Evolutionary conservation across 169 alveolate genomes (phyloP).

Genomic region (Theileria orientalis): DNA sequence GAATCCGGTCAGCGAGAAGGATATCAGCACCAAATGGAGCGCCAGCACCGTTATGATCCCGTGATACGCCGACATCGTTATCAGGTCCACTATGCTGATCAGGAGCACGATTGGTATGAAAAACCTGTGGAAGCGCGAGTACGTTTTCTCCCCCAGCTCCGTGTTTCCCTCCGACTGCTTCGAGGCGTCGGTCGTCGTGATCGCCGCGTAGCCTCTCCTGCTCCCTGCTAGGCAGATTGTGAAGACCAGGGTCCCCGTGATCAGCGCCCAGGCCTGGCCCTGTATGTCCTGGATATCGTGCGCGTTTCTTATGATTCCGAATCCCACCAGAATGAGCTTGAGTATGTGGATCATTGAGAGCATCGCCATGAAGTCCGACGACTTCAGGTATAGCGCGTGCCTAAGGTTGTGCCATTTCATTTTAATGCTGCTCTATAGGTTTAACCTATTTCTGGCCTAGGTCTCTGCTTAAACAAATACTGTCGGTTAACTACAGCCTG

Average conservation of each 20-base stretch:
- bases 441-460: too few relatives aligned
- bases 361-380: slow-evolving; percentile 46
- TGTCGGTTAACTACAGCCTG: background rate
- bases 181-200: background rate
- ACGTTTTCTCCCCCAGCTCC: slow-evolving; percentile 4
- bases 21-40: slow-evolving; percentile 40
- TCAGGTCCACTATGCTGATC: slow-evolving; percentile 19
- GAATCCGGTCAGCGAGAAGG: slow-evolving; percentile 56
- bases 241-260: slow-evolving; percentile 15
- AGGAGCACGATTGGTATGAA: slow-evolving; percentile 39
- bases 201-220: background rate
- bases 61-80: slow-evolving; percentile 53
- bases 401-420: slow-evolving; percentile 49
- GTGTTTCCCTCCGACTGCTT: too few relatives aligned
- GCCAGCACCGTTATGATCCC: slow-evolving; percentile 35
- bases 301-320: slow-evolving; percentile 38
- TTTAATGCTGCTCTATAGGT: background rate
- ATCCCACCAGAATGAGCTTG: slow-evolving; percentile 41
- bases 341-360: slow-evolving; percentile 41
- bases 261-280: slow-evolving; percentile 50
- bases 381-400: slow-evolving; percentile 39
- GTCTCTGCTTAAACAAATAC: background rate
- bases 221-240: slow-evolving; percentile 16
- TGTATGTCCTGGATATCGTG: slow-evolving; percentile 19
- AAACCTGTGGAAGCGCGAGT: slow-evolving; percentile 14